Base-by-base conservation (phyloP, 2,329 filamentous ascomycete species). In the Penicillium expansum region DNA sequence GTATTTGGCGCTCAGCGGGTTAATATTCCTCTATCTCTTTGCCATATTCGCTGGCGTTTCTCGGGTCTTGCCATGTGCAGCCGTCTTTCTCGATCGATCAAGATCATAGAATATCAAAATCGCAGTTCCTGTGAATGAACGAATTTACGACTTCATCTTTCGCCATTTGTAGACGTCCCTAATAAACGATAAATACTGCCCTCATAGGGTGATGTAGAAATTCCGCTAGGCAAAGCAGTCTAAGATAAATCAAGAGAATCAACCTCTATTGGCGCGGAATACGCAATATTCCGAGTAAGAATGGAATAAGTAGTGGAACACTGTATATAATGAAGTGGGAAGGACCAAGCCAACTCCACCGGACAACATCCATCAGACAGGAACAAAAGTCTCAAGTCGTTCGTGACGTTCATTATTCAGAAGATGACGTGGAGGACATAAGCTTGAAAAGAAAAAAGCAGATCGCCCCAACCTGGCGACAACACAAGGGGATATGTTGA, bases 391-490 rank as follows among this genome's bases (percentile, higher is more conserved):
- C 48, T 44, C 43, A 52, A 54, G 51, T 56, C 54, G 44, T 44
- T 66, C 63, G 52, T 66, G 55, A 62, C 45, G 58, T 49, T 65
- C 63, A 63, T 66, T 62, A 65, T 52, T 58, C 52, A 55, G 55
- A 55, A 53, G 54, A 61, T 55, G 50, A 52, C 63, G 48, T 64
- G 48, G 48, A 64, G 53, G 52, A 61, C 62, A 65, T 65, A 60
- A 62, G 52, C 55, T 39, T 32, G 41, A 47, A 56, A 42, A 29
- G 42, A 8, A 24, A 38, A 52, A 55, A 30, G n/a, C 38, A 52
- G 22, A 13, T 56, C 56, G 43, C 37, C 55, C 48, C 50, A 56
- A 45, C 49, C 50, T 42, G 39, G 47, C 42, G 42, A 56, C 20
- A 48, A 59, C 53, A 32, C 18, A 29, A 58, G 22, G 55, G 55